Evolutionary conservation across 352 stramenopile genomes (phyloP), one percentile per base, ranked within the genome.

Genomic region (Pythium periplocum): DNA sequence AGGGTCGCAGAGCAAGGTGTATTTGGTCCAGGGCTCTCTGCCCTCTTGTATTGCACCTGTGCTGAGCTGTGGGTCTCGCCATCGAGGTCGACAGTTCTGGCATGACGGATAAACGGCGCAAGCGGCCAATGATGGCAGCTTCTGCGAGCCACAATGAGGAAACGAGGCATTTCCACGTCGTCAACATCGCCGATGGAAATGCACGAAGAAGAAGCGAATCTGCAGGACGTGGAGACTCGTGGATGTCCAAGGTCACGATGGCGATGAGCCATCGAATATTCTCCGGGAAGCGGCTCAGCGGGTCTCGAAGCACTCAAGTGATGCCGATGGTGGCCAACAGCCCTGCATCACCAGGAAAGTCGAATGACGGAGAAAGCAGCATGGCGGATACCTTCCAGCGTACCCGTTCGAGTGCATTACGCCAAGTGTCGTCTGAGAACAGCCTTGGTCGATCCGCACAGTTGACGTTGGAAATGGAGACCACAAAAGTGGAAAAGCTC

Each of bases 211-310:
- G 63, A 7, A 77, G 66, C 45, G 64, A 68, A 4, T 60, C 55
- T 2, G 55, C 55, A 6, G 49, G 53, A 46, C 63, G 61, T 26
- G 53, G 61, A 5, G 76, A 83, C 55, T 87, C 77, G n/a, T 86
- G 77, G 77, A 84, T 87, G 77, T 55, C 69, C 34, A 81, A 83
- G 43, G 77, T 87, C 10, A 83, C 74, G 2, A 44, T 66, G 1
- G 77, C 73, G 7, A 83, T 87, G 72, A 87, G 74, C 53, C 68
- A 78, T 42, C 74, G 72, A 9, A 73, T 86, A 47, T 87, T 87
- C 57, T 73, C 68, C 0, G 61, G 63, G 8, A 77, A 76, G 59
- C 72, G 75, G 11, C 67, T 85, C 4, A 69, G 54, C n/a, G 45
- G 54, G 10, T 85, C 73, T 37, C 68, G 77, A 30, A 86, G 68